A percentile compares a stretch with the other conserved stretches of the same genome.
phyloP scores from a whole-genome alignment of 192 early-diverging fungal species.

The Umbelopsis isabellina region DNA sequence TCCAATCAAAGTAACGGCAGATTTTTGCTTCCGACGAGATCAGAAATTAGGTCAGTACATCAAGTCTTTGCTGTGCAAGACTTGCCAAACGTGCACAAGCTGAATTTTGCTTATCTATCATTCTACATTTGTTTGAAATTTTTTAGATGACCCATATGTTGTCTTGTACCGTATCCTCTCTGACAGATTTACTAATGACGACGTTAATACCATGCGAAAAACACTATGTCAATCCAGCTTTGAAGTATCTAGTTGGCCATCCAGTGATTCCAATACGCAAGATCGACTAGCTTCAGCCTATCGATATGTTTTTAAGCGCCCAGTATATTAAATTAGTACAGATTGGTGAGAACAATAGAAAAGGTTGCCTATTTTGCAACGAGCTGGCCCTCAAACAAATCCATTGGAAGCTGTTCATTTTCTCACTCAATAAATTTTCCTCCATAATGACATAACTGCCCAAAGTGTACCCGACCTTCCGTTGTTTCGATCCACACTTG shows the following conservation, averaged over 20 bases:
- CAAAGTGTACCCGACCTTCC: neutral
- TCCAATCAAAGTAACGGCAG: neutral
- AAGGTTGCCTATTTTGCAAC: too few species aligned
- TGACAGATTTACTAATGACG: neutral
- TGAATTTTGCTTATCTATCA: too few species aligned
- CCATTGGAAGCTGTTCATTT: too few species aligned
- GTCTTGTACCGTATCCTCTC: constrained; percentile 10
- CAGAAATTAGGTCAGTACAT: constrained; percentile 5
- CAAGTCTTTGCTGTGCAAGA: neutral
- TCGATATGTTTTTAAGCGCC: constrained; percentile 9
- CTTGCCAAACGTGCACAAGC: neutral
- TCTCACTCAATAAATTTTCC: too few species aligned
- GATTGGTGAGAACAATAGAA: neutral
- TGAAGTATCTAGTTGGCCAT: constrained; percentile 11
- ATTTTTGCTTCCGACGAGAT: constrained; percentile 6
- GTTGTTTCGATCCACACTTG: neutral
- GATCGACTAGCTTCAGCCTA: constrained; percentile 13
- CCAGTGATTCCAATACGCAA: neutral
- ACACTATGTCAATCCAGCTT: constrained; percentile 13
- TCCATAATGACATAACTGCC: neutral
- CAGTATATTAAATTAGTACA: neutral
- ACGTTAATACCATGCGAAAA: constrained; percentile 10
- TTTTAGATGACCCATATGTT: constrained; percentile 15
- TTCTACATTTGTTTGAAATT: neutral
- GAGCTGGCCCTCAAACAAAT: too few species aligned